Percentiles rank a stretch among this genome's conserved stretches.
phyloP scores from a whole-genome alignment of 2,329 filamentous ascomycete genomes.

The Talaromyces pinophilus region DNA sequence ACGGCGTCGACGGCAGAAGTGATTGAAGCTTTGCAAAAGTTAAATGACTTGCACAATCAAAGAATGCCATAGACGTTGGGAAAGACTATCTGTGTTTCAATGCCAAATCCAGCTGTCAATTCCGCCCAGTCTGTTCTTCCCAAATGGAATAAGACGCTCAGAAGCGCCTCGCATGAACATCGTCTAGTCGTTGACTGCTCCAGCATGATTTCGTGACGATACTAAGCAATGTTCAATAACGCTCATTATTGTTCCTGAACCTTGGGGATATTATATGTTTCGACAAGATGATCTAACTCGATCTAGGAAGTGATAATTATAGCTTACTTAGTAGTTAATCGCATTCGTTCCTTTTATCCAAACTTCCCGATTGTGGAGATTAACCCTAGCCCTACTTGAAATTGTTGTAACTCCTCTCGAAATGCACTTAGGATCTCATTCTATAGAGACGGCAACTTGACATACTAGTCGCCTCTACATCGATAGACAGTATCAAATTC shows the following conservation, averaged over 20 bases:
- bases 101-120: constrained; percentile 8
- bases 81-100: not conserved
- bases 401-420: not conserved
- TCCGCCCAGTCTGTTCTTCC: constrained; percentile 11
- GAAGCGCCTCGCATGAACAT: no score
- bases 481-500: no score
- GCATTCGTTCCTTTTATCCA: not conserved
- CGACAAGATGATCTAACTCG: not conserved
- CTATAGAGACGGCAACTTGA: no score
- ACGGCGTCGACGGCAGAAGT: constrained; percentile 20
- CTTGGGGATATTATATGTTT: not conserved
- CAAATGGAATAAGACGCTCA: no score
- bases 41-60: constrained; percentile 16
- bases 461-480: no score
- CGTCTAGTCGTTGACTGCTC: no score
- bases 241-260: not conserved
- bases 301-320: not conserved
- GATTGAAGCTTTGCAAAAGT: constrained; percentile 18
- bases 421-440: not conserved
- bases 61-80: constrained; percentile 11
- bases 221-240: no score
- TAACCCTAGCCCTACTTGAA: not conserved
- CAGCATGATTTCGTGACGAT: no score
- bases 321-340: not conserved
- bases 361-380: not conserved